Evolutionary conservation across 768 basidiomycete genomes (phyloP), one percentile per base, ranked within the genome.

Genomic region (Lactarius hengduanensis): DNA sequence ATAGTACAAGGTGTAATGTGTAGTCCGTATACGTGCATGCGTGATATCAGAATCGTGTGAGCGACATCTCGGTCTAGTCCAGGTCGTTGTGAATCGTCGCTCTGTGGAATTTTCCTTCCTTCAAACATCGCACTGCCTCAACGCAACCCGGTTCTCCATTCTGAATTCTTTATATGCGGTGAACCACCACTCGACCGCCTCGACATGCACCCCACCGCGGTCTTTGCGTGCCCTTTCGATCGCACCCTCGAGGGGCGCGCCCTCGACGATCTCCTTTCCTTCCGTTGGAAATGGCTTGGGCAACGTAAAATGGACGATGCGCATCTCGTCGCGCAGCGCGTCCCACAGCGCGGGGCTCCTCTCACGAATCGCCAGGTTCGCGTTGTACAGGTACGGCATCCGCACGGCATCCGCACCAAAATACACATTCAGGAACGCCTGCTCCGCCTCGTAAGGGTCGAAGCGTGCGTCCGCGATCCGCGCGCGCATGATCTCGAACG

Each of bases 371-470:
- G 73, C 77, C n/a, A 78, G 72, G 69, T 78, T 78, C 16, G 71
- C 78, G 61, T 78, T 78, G 70, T 78, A 79, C 40, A 69, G 54
- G 65, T 76, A 77, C 26, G 78, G 78, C 22, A 79, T 73, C 7
- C 73, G 73, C 36, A 76, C 65, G 32, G 64, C 71, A 58, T 77
- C 74, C 16, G 73, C 71, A 55, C 73, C 77, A 58, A 75, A 79
- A 68, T 77, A 79, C 28, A 73, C 63, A 64, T 79, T 79, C 28
- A 79, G 69, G 70, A 83, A 84, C 11, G 80, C 78, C 72, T 81
- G 79, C 57, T 79, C 78, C 2, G 82, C 82, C 57, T 79, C 71
- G 40, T 75, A 66, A 11, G 79, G 70, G 4, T 77, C 73, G 67
- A 75, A 82, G 22, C 74, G 71, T 34, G 81, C 80, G 0, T 76